Conservation (phyloP, 495 filamentous ascomycete species). For the Jackrogersella multiformis region DNA sequence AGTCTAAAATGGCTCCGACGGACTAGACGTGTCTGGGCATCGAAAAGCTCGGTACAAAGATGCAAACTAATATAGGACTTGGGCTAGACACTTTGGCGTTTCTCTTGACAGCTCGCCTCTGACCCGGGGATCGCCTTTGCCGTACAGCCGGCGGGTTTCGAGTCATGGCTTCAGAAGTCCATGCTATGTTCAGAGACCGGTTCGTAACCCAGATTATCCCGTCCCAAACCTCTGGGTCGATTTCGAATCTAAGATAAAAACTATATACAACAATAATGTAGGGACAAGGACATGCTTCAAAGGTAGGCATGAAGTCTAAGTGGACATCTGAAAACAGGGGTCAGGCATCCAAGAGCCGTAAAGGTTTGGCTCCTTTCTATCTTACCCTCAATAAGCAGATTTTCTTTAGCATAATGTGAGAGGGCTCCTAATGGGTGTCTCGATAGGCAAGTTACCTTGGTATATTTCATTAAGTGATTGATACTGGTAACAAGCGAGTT, state of each 20-base stretch:
- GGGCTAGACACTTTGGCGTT: background rate
- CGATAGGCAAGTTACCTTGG: background rate
- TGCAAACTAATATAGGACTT: constrained; percentile 24
- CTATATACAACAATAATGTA: background rate
- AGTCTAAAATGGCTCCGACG: constrained; percentile 21
- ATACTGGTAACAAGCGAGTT: background rate
- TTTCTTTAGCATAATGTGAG: constrained; percentile 4
- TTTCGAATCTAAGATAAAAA: background rate
- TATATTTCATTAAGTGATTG: constrained; percentile 1
- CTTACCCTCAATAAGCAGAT: background rate
- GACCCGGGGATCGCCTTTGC: constrained; percentile 8
- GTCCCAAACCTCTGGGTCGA: constrained; percentile 10
- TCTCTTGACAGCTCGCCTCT: constrained; percentile 14
- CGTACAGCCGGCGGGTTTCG: constrained; percentile 19
- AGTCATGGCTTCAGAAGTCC: constrained; percentile 22
- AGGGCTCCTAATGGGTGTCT: background rate
- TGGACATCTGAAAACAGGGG: background rate
- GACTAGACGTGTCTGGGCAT: background rate
- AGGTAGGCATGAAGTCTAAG: background rate
- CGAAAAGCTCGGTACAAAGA: constrained; percentile 6
- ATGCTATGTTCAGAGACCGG: constrained; percentile 11
- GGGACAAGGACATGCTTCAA: background rate
- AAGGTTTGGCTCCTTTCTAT: constrained; percentile 4
- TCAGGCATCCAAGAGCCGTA: background rate
- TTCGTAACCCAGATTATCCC: background rate